Base-by-base conservation (phyloP, 2,329 filamentous ascomycete species). In the Cladophialophora exuberans region DNA sequence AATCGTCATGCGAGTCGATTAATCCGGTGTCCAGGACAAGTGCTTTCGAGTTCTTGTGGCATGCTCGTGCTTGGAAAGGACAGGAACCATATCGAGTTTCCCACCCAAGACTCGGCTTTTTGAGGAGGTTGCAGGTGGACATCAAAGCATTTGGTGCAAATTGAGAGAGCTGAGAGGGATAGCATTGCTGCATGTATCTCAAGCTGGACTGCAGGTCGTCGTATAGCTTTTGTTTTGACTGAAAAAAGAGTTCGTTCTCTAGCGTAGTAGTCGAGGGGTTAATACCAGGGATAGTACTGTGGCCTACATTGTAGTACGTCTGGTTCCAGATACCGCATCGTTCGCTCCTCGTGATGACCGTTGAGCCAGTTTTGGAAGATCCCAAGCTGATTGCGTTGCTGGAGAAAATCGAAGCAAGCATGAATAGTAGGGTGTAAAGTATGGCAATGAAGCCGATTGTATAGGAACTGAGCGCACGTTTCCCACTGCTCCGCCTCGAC, bases 1-100 rank as follows among this genome's bases (percentile, higher is more conserved):
- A 51, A 25, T 61, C 46, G 6, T 52, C 25, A 39, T 61, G 56
- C 11, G 61, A 61, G 31, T 63, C 55, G 18, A 63, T 59, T 6
- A 52, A 10, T 13, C 50, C 61, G 1, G 61, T 61, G n/a, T 61
- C 61, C 17, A 59, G 22, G 11, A 61, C 50, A 33, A 62, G 17
- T n/a, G 33, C 36, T 11, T 45, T 22, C 9, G 55, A 39, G 3
- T 42, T 17, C 15, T 56, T 46, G 17, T 49, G 58, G 44, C 60
- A 61, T n/a, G 57, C 3, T n/a, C 49, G 28, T 20, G 36, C 5
- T 26, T 39, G 33, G 30, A 61, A 61, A 11, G 59, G 59, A 38
- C 59, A 61, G 6, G 23, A 28, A 31, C 48, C 48, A 17, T 45
- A 36, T 5, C 3, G n/a, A 9, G 23, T 46, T 13, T 11, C 26